These are phyloP conservation scores for Aspergillus bridgeri DNA, from an alignment of 495 filamentous ascomycete species.

Conservation along the genomic window DNA sequence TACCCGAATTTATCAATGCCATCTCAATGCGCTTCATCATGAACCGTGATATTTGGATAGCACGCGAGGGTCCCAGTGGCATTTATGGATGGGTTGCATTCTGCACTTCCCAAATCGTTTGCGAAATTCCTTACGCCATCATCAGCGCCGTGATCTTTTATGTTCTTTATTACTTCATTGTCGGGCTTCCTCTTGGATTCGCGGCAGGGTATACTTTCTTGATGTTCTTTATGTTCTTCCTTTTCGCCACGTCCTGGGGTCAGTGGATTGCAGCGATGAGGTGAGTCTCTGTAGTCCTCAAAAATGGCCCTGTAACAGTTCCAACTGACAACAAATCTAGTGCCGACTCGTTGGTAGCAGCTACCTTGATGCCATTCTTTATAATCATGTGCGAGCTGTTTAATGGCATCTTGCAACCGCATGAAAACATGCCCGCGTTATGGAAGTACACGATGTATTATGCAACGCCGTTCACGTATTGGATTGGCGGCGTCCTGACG, in stretches of 20 bases:
- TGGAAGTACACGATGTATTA: conserved; percentile 80
- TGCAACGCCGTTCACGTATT: conserved; percentile 78
- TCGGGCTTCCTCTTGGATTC: conserved; percentile 54
- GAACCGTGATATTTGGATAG: conserved; percentile 64
- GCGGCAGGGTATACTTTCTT: conserved; percentile 78
- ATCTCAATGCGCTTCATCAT: conserved; percentile 75
- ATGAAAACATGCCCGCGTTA: conserved; percentile 71
- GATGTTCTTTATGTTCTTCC: conserved; percentile 73
- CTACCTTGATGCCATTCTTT: conserved; percentile 74
- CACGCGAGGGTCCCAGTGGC: conserved; percentile 72
- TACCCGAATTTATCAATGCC: conserved; percentile 71
- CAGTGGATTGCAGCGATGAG: conserved; percentile 68
- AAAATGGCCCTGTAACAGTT: background rate
- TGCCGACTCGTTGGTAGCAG: conserved; percentile 64
- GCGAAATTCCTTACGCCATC: conserved; percentile 72
- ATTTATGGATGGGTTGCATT: conserved; percentile 73
- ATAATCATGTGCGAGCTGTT: conserved; percentile 50
- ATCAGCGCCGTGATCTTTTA: conserved; percentile 70
- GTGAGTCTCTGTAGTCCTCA: conserved; percentile 15
- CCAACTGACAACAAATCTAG: conserved; percentile 41
- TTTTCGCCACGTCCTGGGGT: conserved; percentile 71
- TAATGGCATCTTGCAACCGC: conserved; percentile 81
- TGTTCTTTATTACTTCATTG: conserved; percentile 70
- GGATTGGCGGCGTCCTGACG: conserved; percentile 73
- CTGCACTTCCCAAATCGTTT: conserved; percentile 63